Conservation (phyloP, 179 eudicot species). For the Drosera spatulata region DNA sequence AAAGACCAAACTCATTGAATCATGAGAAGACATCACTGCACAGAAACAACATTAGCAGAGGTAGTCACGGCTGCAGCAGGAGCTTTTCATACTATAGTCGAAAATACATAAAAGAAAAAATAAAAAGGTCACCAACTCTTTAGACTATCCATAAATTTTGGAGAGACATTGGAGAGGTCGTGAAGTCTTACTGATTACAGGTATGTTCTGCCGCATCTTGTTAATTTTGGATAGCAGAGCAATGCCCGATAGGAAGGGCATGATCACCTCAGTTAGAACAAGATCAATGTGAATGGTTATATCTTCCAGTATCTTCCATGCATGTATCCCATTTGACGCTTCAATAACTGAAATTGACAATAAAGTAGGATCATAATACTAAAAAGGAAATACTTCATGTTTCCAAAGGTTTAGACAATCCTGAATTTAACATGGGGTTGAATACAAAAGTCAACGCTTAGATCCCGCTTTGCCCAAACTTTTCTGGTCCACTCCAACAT, state of each 20-base stretch:
- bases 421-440: too few relatives aligned
- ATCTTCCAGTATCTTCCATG: conserved; percentile 53
- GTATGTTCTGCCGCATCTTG: conserved; percentile 40
- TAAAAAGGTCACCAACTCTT: background rate
- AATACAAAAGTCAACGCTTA: too few relatives aligned
- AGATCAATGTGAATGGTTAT: conserved; percentile 35
- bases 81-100: too few relatives aligned
- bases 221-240: conserved; percentile 51
- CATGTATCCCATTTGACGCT: conserved; percentile 51
- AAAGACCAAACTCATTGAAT: conserved; percentile 70
- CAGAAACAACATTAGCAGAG: conserved; percentile 14
- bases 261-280: conserved; percentile 48
- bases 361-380: background rate
- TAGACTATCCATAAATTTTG: background rate
- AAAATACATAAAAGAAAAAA: background rate
- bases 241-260: conserved; percentile 51
- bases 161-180: background rate
- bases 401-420: too few relatives aligned
- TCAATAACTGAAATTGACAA: conserved; percentile 26
- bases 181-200: conserved; percentile 52
- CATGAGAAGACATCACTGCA: conserved; percentile 91
- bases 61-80: background rate
- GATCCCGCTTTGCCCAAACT: too few relatives aligned
- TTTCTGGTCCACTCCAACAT: too few relatives aligned
- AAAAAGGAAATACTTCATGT: too few relatives aligned